These are phyloP conservation scores for Aspergillus hortae DNA, from an alignment of 2,329 filamentous ascomycete species.

Conservation along the genomic window DNA sequence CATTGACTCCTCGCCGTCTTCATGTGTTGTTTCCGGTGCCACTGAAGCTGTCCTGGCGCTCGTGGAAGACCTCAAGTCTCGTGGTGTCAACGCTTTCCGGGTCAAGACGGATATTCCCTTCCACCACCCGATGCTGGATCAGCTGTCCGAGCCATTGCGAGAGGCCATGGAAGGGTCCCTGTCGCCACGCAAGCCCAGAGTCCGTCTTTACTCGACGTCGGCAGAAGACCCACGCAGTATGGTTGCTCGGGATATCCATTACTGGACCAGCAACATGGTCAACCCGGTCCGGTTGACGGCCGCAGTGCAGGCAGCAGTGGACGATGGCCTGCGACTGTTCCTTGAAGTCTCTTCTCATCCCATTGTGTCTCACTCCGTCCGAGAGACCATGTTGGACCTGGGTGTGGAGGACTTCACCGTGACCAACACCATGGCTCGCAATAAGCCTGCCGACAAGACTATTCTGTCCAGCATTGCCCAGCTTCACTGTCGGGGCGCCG, in stretches of 20 bases:
- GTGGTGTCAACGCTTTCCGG: constrained; percentile 27
- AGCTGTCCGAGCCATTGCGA: constrained; percentile 27
- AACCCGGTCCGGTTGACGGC: constrained; percentile 32
- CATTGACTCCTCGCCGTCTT: constrained; percentile 12
- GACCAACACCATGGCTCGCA: constrained; percentile 22
- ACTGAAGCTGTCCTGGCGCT: constrained; percentile 5
- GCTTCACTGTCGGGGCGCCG: constrained; percentile 28
- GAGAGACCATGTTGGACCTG: constrained; percentile 34
- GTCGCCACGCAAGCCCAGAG: constrained; percentile 20
- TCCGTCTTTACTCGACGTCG: constrained; percentile 13
- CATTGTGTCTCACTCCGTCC: constrained; percentile 41
- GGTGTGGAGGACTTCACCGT: constrained; percentile 30
- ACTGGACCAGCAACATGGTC: constrained; percentile 39
- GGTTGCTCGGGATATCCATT: constrained; percentile 12
- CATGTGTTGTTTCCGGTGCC: constrained; percentile 8
- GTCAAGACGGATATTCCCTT: constrained; percentile 44
- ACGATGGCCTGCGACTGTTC: constrained; percentile 39
- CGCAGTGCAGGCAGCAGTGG: constrained; percentile 33
- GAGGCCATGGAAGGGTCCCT: constrained; percentile 9
- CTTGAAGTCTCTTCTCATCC: constrained; percentile 44
- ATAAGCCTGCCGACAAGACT: constrained; percentile 22
- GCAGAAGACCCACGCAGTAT: constrained; percentile 16
- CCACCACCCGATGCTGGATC: constrained; percentile 37
- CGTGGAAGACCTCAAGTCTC: constrained; percentile 3
- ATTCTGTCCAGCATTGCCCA: constrained; percentile 27